A percentile compares a stretch with the other conserved stretches of the same genome.
Evolutionary conservation across 768 basidiomycete genomes (phyloP).

Genomic region (Macrocybe gigantea): DNA sequence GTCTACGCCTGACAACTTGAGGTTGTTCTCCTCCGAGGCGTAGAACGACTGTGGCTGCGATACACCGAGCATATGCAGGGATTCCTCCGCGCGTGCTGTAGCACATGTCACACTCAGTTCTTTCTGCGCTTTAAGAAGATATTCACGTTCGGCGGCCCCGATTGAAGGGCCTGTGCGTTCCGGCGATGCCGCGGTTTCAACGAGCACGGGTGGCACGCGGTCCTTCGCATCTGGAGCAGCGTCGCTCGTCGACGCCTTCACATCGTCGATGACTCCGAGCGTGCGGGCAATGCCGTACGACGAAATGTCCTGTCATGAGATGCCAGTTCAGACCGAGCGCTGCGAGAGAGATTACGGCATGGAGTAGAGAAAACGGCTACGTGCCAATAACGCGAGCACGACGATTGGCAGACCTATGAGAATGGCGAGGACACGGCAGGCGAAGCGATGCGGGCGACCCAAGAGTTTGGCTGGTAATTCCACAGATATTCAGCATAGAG

Average conservation of each 20-base stretch:
- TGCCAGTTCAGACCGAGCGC: not conserved
- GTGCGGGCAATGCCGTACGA: constrained; percentile 83
- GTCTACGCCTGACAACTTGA: constrained; percentile 63
- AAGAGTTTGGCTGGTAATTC: constrained; percentile 58
- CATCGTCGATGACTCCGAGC: constrained; percentile 69
- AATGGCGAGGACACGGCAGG: constrained; percentile 61
- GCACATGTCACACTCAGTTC: no score
- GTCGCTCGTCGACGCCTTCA: constrained; percentile 70
- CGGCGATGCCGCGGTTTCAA: constrained; percentile 21
- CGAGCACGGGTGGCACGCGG: constrained; percentile 23
- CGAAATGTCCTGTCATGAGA: constrained; percentile 54
- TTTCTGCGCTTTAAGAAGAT: not conserved
- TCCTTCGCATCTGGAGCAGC: constrained; percentile 30
- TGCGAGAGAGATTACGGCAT: constrained; percentile 6
- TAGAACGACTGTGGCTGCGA: constrained; percentile 43
- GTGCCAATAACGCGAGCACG: constrained; percentile 46
- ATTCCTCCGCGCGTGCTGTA: not conserved
- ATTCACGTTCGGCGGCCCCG: constrained; percentile 18
- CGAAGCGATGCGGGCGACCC: constrained; percentile 61
- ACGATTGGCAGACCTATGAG: constrained; percentile 60
- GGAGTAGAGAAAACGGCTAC: constrained; percentile 17
- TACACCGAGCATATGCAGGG: constrained; percentile 6
- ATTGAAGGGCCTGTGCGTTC: constrained; percentile 14
- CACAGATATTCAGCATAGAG: constrained; percentile 59
- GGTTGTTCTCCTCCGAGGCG: constrained; percentile 41